Percentiles rank a stretch among this genome's conserved stretches.
phyloP scores from a whole-genome alignment of 192 early-diverging fungal species.

The Coemansia asiatica region DNA sequence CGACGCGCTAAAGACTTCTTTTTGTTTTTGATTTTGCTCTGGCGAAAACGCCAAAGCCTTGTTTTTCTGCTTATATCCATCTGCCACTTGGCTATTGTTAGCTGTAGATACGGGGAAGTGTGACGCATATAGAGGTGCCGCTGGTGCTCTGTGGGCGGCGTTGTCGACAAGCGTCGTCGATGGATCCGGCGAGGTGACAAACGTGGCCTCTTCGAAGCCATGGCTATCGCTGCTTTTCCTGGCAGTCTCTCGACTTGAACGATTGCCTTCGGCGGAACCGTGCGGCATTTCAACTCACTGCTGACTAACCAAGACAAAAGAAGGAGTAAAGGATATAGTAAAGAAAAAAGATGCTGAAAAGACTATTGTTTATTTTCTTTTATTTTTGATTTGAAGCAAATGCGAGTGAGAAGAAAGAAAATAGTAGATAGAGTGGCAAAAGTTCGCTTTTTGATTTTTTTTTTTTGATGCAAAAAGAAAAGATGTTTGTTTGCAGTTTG shows the following conservation, averaged over 20 bases:
- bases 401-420: too few relatives aligned
- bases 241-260: background rate
- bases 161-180: background rate
- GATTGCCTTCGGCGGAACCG: background rate
- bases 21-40: background rate
- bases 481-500: too few relatives aligned
- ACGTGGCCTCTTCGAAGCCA: slow-evolving; percentile 37
- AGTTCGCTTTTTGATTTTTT: too few relatives aligned
- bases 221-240: slow-evolving; percentile 23
- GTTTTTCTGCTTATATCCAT: background rate
- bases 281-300: slow-evolving; percentile 10
- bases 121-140: slow-evolving; percentile 27
- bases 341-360: background rate
- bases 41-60: background rate
- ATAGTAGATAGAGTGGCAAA: too few relatives aligned
- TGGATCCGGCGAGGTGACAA: slow-evolving; percentile 22
- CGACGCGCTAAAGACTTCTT: background rate
- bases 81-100: background rate
- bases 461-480: background rate
- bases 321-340: background rate
- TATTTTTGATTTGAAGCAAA: too few relatives aligned
- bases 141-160: background rate
- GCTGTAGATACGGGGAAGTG: slow-evolving; percentile 27
- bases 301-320: background rate
- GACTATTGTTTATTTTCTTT: too few relatives aligned